A percentile compares a stretch with the other conserved stretches of the same genome.
phyloP scores from a whole-genome alignment of 2,329 filamentous ascomycete species.

The Clarireedia homoeocarpa region DNA sequence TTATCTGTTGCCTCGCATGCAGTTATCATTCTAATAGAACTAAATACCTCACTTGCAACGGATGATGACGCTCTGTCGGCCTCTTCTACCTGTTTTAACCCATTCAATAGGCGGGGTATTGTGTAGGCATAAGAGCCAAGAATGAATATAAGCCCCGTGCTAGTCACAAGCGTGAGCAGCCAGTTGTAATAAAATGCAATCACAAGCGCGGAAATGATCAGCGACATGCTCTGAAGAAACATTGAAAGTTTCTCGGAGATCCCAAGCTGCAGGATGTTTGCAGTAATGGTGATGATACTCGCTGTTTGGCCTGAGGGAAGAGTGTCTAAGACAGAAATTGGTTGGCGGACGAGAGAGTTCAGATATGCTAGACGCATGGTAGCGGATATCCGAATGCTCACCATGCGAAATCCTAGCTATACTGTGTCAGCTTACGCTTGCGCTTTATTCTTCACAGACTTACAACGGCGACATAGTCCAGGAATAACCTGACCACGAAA shows the following conservation, averaged over 20 bases:
- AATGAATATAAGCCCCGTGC: constrained; percentile 48
- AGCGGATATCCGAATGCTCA: constrained; percentile 51
- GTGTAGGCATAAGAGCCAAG: constrained; percentile 40
- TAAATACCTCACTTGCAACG: constrained; percentile 53
- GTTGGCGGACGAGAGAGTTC: constrained; percentile 53
- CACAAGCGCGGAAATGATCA: constrained; percentile 44
- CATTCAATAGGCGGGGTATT: constrained; percentile 48
- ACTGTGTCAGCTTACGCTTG: neutral
- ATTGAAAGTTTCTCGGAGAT: constrained; percentile 54
- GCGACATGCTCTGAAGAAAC: constrained; percentile 46
- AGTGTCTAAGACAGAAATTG: constrained; percentile 60
- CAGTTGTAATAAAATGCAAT: constrained; percentile 50
- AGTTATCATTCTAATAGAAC: constrained; percentile 52
- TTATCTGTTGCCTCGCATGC: constrained; percentile 54
- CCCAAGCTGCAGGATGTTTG: constrained; percentile 53
- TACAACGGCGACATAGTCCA: constrained; percentile 49
- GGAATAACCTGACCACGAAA: constrained; percentile 45
- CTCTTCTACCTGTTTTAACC: constrained; percentile 37
- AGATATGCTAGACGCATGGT: constrained; percentile 57
- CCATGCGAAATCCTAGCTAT: constrained; percentile 44
- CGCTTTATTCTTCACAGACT: constrained; percentile 10
- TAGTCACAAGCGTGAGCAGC: constrained; percentile 50
- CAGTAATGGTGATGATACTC: constrained; percentile 56
- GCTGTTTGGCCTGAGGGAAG: constrained; percentile 55
- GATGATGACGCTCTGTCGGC: constrained; percentile 50